A percentile compares a stretch with the other conserved stretches of the same genome.
Evolutionary conservation across 1,284 basidiomycete genomes (phyloP).

Genomic region (Ustilago shanxiensis): DNA sequence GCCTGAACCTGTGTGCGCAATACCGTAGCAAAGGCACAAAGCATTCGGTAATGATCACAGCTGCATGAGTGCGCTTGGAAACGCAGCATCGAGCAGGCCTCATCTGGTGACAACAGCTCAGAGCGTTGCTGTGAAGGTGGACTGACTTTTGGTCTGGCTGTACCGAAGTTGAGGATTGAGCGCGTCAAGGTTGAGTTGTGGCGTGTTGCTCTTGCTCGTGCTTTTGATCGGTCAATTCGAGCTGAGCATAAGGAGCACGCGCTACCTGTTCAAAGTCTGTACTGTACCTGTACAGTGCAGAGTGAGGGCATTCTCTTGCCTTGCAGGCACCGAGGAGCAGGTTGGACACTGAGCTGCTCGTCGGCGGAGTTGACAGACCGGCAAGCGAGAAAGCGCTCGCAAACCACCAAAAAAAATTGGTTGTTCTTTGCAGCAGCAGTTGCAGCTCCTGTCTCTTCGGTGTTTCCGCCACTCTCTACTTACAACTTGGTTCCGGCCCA

Average conservation of each 20-base stretch:
- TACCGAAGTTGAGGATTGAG: not conserved
- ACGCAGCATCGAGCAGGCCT: constrained; percentile 7
- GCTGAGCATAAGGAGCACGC: too few species aligned
- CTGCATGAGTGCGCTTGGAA: not conserved
- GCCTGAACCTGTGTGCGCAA: constrained; percentile 2
- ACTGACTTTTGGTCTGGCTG: constrained; percentile 3
- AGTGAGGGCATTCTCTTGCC: not conserved
- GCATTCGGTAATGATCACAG: not conserved
- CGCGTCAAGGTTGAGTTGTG: not conserved
- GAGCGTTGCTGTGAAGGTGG: constrained; percentile 3
- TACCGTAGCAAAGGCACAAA: not conserved
- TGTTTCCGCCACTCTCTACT: constrained; percentile 7
- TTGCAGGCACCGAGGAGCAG: too few species aligned
- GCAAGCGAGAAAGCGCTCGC: not conserved
- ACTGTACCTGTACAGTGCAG: too few species aligned
- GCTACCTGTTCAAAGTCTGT: too few species aligned
- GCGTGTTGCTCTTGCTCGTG: not conserved
- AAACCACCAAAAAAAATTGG: not conserved
- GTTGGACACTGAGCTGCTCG: too few species aligned
- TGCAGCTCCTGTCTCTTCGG: too few species aligned
- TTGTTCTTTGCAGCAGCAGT: not conserved
- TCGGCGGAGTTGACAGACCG: constrained; percentile 9
- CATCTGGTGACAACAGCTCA: too few species aligned
- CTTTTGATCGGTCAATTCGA: constrained; percentile 6
- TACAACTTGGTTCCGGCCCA: not conserved